Conservation (phyloP, 495 filamentous ascomycete genomes). For the Penicillium roqueforti region DNA sequence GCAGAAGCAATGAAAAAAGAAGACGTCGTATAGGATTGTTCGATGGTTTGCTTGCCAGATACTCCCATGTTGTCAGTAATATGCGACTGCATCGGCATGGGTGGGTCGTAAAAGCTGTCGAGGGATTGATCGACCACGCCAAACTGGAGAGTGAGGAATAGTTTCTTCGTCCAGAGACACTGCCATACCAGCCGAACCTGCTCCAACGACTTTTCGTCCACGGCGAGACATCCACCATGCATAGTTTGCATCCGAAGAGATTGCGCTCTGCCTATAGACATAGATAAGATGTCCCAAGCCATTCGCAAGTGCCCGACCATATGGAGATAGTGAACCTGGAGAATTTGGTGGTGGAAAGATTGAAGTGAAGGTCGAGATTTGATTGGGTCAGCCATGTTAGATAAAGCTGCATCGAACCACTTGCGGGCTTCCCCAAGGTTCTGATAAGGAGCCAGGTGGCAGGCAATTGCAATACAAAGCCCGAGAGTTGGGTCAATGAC, state of each 20-base stretch:
- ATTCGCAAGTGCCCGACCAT: conserved; percentile 9
- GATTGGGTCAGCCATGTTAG: background rate
- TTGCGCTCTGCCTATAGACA: conserved; percentile 11
- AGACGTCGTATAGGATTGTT: background rate
- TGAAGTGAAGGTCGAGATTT: background rate
- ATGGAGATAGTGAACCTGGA: conserved; percentile 20
- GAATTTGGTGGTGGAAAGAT: conserved; percentile 9
- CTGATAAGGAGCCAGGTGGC: background rate
- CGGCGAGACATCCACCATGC: background rate
- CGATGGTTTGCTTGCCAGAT: background rate
- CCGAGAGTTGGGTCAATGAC: background rate
- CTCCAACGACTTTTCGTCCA: background rate
- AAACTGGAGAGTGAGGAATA: conserved; percentile 12
- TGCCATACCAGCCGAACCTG: conserved; percentile 17
- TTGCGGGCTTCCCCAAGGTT: background rate
- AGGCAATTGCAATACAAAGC: background rate
- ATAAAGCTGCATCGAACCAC: background rate
- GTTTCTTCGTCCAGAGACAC: conserved; percentile 12
- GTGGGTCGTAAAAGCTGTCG: conserved; percentile 5
- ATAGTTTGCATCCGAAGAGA: conserved; percentile 1
- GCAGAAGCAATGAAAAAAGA: background rate
- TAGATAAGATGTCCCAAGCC: conserved; percentile 11
- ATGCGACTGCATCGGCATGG: conserved; percentile 3
- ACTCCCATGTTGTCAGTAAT: background rate
- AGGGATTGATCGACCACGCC: conserved; percentile 8